Percentiles rank a stretch among this genome's conserved stretches.
Conservation (phyloP, 257 asterid genomes). For the Asclepias syriaca region DNA sequence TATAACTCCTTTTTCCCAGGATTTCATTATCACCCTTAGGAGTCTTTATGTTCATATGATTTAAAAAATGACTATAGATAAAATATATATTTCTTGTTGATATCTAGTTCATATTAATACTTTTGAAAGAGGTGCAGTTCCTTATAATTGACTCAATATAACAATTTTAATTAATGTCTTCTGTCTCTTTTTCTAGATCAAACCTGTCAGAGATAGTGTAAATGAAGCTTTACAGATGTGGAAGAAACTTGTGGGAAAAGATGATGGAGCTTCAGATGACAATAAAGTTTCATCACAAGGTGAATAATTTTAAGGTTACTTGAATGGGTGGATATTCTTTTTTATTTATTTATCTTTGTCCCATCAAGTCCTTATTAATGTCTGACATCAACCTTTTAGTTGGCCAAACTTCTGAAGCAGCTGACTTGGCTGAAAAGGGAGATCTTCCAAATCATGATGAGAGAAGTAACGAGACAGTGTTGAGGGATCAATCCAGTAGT, state of each 20-base stretch:
- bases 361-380: conserved; percentile 20
- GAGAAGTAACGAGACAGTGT: conserved; percentile 37
- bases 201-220: conserved; percentile 91
- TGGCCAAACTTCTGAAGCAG: conserved; percentile 56
- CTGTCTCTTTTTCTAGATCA: conserved; percentile 43
- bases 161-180: conserved; percentile 8
- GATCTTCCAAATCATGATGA: conserved; percentile 41
- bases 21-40: background rate
- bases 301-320: conserved; percentile 20
- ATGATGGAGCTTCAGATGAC: conserved; percentile 71
- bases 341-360: conserved; percentile 7
- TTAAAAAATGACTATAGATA: background rate
- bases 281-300: conserved; percentile 63
- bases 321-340: background rate
- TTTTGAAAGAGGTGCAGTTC: conserved; percentile 1
- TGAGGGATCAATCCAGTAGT: conserved; percentile 45
- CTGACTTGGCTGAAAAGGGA: conserved; percentile 46
- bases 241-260: conserved; percentile 88
- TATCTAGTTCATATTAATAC: background rate
- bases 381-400: conserved; percentile 38
- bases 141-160: conserved; percentile 11
- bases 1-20: background rate
- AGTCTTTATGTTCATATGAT: background rate
- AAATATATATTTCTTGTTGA: background rate
- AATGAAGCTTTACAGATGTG: conserved; percentile 94